Percentiles rank a stretch among this genome's conserved stretches.
These are phyloP conservation scores for Choanephora cucurbitarum DNA, from an alignment of 371 early-diverging fungal species.

Conservation along the genomic window DNA sequence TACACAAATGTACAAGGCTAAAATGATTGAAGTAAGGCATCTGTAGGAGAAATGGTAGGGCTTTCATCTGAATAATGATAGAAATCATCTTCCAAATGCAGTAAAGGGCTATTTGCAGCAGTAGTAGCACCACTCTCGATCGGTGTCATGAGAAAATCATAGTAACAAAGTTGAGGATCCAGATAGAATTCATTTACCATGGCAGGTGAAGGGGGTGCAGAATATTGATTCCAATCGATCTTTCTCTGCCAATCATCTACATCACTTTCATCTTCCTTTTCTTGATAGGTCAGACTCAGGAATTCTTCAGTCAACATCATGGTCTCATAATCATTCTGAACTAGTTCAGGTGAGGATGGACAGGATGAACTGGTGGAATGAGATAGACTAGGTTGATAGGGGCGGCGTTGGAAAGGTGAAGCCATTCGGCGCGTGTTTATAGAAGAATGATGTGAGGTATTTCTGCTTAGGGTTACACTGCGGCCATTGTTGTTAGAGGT, in stretches of 20 bases:
- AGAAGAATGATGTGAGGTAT: background rate
- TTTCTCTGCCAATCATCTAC: constrained; percentile 11
- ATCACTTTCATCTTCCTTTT: background rate
- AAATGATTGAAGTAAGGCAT: constrained; percentile 14
- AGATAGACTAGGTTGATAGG: too few relatives aligned
- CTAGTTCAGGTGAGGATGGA: too few relatives aligned
- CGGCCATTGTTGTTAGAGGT: background rate
- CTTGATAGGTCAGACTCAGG: background rate
- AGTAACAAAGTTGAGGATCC: background rate
- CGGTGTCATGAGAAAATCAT: constrained; percentile 10
- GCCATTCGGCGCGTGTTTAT: too few relatives aligned
- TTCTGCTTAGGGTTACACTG: background rate
- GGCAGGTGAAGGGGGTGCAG: constrained; percentile 8
- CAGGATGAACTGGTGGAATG: too few relatives aligned
- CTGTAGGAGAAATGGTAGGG: constrained; percentile 21
- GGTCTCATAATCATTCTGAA: background rate
- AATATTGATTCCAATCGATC: constrained; percentile 21
- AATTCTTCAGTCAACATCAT: constrained; percentile 1
- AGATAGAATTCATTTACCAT: constrained; percentile 4
- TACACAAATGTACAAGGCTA: too few relatives aligned
- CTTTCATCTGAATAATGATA: constrained; percentile 14
- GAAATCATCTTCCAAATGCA: background rate
- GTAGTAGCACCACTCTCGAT: constrained; percentile 10
- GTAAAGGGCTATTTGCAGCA: constrained; percentile 14
- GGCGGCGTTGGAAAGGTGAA: too few relatives aligned